phyloP scores from a whole-genome alignment of 768 basidiomycete species.

The Amyloporia xantha region DNA sequence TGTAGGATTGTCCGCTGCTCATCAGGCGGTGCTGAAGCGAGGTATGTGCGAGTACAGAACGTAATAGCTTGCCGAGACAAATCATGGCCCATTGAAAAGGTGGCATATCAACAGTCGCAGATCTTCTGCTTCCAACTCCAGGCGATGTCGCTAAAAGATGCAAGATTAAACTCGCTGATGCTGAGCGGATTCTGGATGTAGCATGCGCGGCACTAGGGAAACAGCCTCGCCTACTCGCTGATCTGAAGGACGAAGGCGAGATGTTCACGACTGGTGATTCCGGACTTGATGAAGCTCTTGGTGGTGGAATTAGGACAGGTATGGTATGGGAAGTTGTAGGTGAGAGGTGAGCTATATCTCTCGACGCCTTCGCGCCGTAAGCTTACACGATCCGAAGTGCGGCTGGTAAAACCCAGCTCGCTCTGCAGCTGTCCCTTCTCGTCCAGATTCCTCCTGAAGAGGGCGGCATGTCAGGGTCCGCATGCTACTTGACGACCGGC shows the following conservation, averaged over 20 bases:
- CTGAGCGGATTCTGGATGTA: slow-evolving; percentile 41
- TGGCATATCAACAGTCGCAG: slow-evolving; percentile 19
- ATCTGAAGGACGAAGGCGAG: slow-evolving; percentile 32
- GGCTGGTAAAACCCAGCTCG: slow-evolving; percentile 91
- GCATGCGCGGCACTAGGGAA: slow-evolving; percentile 40
- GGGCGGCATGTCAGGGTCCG: slow-evolving; percentile 58
- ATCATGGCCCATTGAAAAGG: slow-evolving; percentile 2
- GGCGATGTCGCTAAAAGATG: slow-evolving; percentile 53
- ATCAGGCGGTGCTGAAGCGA: slow-evolving; percentile 31
- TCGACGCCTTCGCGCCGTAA: neutral
- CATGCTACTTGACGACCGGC: slow-evolving; percentile 75
- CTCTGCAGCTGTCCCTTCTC: slow-evolving; percentile 72
- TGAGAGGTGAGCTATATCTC: slow-evolving; percentile 57
- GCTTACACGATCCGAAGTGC: slow-evolving; percentile 44
- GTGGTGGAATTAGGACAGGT: slow-evolving; percentile 74
- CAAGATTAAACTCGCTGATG: slow-evolving; percentile 42
- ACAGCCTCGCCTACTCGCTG: slow-evolving; percentile 35
- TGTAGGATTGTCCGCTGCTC: slow-evolving; percentile 22
- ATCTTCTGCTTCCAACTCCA: slow-evolving; percentile 43
- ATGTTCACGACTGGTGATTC: slow-evolving; percentile 71
- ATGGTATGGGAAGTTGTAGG: slow-evolving; percentile 86
- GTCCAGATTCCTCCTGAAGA: slow-evolving; percentile 60
- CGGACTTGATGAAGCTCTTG: slow-evolving; percentile 59
- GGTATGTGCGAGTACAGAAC: slow-evolving; percentile 21
- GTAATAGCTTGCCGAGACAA: neutral